These are phyloP conservation scores for Rosellinia necatrix DNA, from an alignment of 2,329 filamentous ascomycete species.

Conservation along the genomic window DNA sequence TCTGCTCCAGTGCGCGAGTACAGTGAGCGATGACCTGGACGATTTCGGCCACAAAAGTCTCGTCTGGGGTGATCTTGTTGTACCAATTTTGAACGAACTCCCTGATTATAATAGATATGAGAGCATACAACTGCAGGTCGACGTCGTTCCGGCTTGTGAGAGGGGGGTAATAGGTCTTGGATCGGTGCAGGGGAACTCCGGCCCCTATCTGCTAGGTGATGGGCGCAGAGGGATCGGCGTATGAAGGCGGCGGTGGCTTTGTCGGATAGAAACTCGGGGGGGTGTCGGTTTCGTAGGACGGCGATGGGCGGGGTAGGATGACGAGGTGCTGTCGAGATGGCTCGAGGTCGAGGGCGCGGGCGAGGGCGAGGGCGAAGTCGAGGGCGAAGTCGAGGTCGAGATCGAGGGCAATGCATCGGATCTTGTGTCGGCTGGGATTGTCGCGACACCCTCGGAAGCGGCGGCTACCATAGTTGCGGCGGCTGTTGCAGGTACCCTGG, in stretches of 20 bases:
- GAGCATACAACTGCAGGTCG: conserved; percentile 89
- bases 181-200: conserved; percentile 62
- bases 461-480: conserved; percentile 29
- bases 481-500: conserved; percentile 34
- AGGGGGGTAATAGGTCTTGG: conserved; percentile 82
- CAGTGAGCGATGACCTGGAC: conserved; percentile 91
- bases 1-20: conserved; percentile 84
- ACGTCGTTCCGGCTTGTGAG: conserved; percentile 94
- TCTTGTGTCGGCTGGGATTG: conserved; percentile 4
- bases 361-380: not conserved
- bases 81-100: conserved; percentile 96
- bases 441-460: conserved; percentile 33
- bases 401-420: not conserved
- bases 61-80: conserved; percentile 86
- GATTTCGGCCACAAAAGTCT: conserved; percentile 84
- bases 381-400: not conserved
- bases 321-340: conserved; percentile 34
- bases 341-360: not conserved
- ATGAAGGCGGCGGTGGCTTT: conserved; percentile 80
- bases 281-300: conserved; percentile 40
- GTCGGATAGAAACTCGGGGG: conserved; percentile 68
- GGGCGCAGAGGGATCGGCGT: conserved; percentile 81
- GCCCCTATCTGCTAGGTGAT: conserved; percentile 64
- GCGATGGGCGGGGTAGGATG: conserved; percentile 39
- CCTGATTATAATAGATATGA: conserved; percentile 85